Evolutionary conservation across 768 basidiomycete genomes (phyloP).

Genomic region (Fomitopsis pulvina): DNA sequence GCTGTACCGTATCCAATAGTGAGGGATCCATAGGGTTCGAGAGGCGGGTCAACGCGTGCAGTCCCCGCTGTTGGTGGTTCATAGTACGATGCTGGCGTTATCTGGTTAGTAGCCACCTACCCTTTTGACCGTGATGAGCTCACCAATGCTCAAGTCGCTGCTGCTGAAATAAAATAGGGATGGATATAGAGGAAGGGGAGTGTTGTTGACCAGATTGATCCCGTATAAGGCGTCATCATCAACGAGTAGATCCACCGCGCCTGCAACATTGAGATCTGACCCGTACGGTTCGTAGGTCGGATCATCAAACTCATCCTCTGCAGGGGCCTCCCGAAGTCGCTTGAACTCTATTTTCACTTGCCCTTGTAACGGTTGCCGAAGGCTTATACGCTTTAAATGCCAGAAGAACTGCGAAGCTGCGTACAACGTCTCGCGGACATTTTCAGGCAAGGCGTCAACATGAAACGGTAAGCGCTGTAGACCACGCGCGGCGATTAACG

Average conservation of each 20-base stretch:
- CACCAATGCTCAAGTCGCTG: slow-evolving; percentile 22
- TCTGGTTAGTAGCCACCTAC: background rate
- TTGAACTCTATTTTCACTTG: slow-evolving; percentile 2
- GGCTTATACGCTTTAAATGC: slow-evolving; percentile 1
- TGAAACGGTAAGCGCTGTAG: background rate
- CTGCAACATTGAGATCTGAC: slow-evolving; percentile 2
- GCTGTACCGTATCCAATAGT: slow-evolving; percentile 36
- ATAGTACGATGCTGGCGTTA: background rate
- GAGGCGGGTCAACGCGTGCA: slow-evolving; percentile 2
- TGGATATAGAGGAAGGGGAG: slow-evolving; percentile 15
- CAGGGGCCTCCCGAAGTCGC: background rate
- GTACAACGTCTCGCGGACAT: background rate
- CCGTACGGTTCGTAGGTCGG: background rate
- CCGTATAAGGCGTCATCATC: slow-evolving; percentile 14
- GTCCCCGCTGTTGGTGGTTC: background rate
- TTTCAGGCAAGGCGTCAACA: background rate
- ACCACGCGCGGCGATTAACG: background rate
- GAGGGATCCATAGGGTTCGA: slow-evolving; percentile 9
- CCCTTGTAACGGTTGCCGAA: background rate
- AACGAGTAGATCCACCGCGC: slow-evolving; percentile 16
- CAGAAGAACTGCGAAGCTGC: slow-evolving; percentile 7
- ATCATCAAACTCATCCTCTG: slow-evolving; percentile 1
- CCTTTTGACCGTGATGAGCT: slow-evolving; percentile 1
- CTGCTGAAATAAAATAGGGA: slow-evolving; percentile 25
- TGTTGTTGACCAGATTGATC: slow-evolving; percentile 21